Evolutionary conservation across 768 basidiomycete species (phyloP).

Genomic region (Auriscalpium microsporum): DNA sequence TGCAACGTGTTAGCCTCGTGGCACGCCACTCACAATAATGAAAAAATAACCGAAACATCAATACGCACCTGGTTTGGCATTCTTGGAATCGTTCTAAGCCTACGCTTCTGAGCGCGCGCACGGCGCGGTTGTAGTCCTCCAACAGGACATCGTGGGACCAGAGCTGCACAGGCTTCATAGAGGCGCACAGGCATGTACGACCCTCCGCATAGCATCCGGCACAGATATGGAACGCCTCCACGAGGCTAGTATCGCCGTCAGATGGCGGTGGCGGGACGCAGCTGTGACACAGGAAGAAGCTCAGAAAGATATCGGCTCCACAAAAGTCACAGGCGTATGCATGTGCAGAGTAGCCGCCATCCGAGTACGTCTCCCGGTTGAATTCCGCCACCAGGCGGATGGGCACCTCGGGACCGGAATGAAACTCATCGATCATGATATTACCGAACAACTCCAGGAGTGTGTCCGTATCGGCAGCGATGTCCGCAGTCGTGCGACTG

Average conservation of each 20-base stretch:
- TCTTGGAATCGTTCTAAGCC: conserved; percentile 1
- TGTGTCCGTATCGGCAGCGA: conserved; percentile 19
- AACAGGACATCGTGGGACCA: conserved; percentile 41
- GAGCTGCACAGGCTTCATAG: conserved; percentile 56
- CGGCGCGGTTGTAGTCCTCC: conserved; percentile 32
- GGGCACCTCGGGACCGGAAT: conserved; percentile 9
- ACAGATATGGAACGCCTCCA: conserved; percentile 50
- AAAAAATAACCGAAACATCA: too few species aligned
- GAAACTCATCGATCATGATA: conserved; percentile 42
- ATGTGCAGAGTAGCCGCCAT: conserved; percentile 6
- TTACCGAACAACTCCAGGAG: conserved; percentile 42
- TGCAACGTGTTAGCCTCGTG: too few species aligned
- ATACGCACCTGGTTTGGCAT: not conserved
- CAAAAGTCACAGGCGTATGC: conserved; percentile 66
- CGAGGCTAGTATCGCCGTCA: conserved; percentile 15
- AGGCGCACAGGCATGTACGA: conserved; percentile 54
- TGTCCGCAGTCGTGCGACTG: too few species aligned
- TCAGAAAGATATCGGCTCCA: conserved; percentile 72
- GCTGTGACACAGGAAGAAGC: conserved; percentile 61
- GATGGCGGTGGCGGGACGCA: conserved; percentile 25
- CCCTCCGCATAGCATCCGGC: conserved; percentile 72
- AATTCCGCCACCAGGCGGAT: conserved; percentile 5
- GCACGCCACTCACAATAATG: not conserved
- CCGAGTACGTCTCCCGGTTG: conserved; percentile 12
- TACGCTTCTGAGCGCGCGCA: conserved; percentile 18